Evolutionary conservation across 352 stramenopile genomes (phyloP).

Genomic region (Globisporangium lucens): DNA sequence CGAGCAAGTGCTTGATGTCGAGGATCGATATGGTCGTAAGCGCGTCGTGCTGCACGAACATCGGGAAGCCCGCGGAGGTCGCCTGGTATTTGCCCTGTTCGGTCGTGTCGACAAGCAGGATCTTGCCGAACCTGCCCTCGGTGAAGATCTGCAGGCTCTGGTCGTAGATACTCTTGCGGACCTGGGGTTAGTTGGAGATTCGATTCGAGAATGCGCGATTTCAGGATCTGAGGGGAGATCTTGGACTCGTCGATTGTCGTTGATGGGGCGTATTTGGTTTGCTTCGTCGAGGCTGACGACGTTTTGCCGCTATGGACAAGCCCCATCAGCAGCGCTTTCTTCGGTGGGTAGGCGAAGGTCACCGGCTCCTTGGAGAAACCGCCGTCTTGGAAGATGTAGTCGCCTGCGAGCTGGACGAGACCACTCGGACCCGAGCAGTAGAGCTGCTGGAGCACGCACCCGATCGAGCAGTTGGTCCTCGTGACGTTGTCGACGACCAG

Average conservation of each 20-base stretch:
- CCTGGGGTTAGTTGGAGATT: neutral
- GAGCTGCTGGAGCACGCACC: slow-evolving; percentile 43
- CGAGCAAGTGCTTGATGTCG: slow-evolving; percentile 33
- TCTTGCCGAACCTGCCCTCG: slow-evolving; percentile 14
- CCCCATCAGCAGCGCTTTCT: slow-evolving; percentile 35
- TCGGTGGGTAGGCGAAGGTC: slow-evolving; percentile 31
- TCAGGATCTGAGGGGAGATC: neutral
- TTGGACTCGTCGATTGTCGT: neutral
- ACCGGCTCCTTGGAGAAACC: slow-evolving; percentile 31
- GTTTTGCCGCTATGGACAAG: slow-evolving; percentile 19
- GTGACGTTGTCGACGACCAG: slow-evolving; percentile 24
- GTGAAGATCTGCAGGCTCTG: slow-evolving; percentile 1
- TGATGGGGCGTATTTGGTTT: neutral
- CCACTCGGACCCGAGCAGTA: slow-evolving; percentile 51
- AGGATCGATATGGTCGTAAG: slow-evolving; percentile 28
- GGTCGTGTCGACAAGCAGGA: slow-evolving; percentile 26
- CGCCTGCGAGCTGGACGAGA: slow-evolving; percentile 35
- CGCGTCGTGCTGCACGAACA: slow-evolving; percentile 27
- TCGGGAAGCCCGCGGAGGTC: slow-evolving; percentile 7
- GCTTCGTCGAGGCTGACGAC: neutral
- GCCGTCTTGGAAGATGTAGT: slow-evolving; percentile 45
- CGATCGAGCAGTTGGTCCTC: slow-evolving; percentile 33
- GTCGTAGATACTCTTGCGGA: slow-evolving; percentile 4
- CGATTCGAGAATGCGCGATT: neutral
- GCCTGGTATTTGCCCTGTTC: slow-evolving; percentile 20